Percentiles rank a stretch among this genome's conserved stretches.
Conservation (phyloP, 2,329 filamentous ascomycete species). For the Alternaria sp. region DNA sequence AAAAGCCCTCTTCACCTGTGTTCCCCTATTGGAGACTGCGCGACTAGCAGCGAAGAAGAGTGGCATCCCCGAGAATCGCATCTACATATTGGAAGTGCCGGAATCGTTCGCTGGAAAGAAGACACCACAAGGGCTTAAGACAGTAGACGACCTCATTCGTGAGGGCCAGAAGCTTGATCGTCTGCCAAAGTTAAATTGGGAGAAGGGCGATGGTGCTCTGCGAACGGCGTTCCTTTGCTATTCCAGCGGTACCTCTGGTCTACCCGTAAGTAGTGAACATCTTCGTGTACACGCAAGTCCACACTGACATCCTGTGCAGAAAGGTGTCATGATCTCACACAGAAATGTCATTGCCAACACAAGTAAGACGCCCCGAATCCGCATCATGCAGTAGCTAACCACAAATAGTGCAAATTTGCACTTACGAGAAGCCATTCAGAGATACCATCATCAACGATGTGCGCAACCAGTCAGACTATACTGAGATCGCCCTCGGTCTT, state of each 20-base stretch:
- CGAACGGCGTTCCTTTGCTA: conserved; percentile 82
- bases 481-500: conserved; percentile 70
- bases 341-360: conserved; percentile 80
- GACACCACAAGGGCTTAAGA: conserved; percentile 64
- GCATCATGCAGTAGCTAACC: conserved; percentile 7
- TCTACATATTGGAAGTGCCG: conserved; percentile 76
- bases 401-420: conserved; percentile 63
- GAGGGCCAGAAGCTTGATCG: conserved; percentile 65
- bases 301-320: conserved; percentile 56
- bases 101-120: conserved; percentile 61
- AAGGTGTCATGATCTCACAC: conserved; percentile 87
- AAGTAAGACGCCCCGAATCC: conserved; percentile 23
- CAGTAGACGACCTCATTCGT: conserved; percentile 71
- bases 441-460: conserved; percentile 49
- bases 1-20: conserved; percentile 75
- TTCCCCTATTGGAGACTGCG: conserved; percentile 70
- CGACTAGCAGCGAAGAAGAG: conserved; percentile 70
- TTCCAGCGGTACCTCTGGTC: conserved; percentile 80
- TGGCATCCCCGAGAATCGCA: conserved; percentile 69
- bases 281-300: background rate
- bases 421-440: conserved; percentile 59
- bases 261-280: conserved; percentile 66
- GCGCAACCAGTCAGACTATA: conserved; percentile 55
- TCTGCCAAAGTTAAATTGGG: conserved; percentile 67
- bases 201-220: conserved; percentile 70